Evolutionary conservation across 495 filamentous ascomycete species (phyloP), one percentile per base, ranked within the genome.

Genomic region (Neurospora intermedia): DNA sequence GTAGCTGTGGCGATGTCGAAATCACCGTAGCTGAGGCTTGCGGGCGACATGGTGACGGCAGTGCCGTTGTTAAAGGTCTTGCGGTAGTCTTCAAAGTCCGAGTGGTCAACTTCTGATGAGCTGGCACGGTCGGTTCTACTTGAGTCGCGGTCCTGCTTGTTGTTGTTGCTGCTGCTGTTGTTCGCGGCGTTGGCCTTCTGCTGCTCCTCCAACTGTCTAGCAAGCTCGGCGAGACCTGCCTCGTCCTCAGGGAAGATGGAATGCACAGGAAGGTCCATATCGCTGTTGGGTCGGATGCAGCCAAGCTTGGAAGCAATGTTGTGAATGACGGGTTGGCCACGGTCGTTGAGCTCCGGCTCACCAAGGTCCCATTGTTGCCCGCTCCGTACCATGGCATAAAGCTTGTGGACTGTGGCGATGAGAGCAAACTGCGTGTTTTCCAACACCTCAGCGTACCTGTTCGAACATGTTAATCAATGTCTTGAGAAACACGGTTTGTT

Each of bases 361-460:
- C 85, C 86, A 10, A 88, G 76, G 11, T 86, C 85, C 87, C 87
- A 88, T 4, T 79, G 72, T 74, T 88, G 84, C n/a, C 80, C 77
- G 72, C 82, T 87, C 74, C 86, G 83, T 23, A 88, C 82, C 87
- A 88, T 88, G 35, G 82, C 79, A 76, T 88, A 88, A 45, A 88
- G 82, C 77, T 88, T 88, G 76, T 87, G 86, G 1, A 88, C 86
- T 20, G 87, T 88, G 27, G 85, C 84, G 43, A 87, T 85, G 69
- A 88, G 79, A 42, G 84, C 86, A 74, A 87, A 88, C 75, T 88
- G 86, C 2, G 86, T 87, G 74, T 88, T 88, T 71, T 88, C 87
- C 6, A 88, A 74, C 69, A 88, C 86, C 76, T 88, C 87, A 48
- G 87, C 87, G 72, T 88, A 88, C 66, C 85, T 87, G 69, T 73